These are phyloP conservation scores for Aulographum hederae DNA, from an alignment of 2,329 filamentous ascomycete species.

Conservation along the genomic window DNA sequence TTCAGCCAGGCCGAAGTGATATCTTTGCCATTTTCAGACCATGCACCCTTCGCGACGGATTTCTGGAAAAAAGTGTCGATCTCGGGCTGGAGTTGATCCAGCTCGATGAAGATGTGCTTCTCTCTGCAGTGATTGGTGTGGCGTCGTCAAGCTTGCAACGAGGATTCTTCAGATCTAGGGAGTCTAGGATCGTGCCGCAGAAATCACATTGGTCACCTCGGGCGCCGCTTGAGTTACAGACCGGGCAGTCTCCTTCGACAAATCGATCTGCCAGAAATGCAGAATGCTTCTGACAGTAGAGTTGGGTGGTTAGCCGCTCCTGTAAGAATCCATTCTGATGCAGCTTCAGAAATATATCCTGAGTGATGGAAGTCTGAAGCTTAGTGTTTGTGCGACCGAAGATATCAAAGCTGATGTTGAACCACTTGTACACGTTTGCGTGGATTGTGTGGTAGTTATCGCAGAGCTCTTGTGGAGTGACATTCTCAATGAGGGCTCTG, in stretches of 20 bases:
- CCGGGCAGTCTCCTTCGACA: conserved; percentile 61
- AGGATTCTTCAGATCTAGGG: conserved; percentile 52
- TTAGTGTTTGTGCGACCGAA: conserved; percentile 88
- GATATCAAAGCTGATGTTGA: conserved; percentile 84
- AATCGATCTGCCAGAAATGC: conserved; percentile 70
- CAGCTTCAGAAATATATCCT: conserved; percentile 78
- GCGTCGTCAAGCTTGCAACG: conserved; percentile 86
- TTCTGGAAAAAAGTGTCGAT: conserved; percentile 63
- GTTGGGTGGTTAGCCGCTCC: conserved; percentile 73
- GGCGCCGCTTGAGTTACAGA: conserved; percentile 39
- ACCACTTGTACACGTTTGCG: conserved; percentile 88
- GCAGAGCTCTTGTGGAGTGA: conserved; percentile 70
- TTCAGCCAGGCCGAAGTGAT: conserved; percentile 71
- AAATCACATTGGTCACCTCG: conserved; percentile 36
- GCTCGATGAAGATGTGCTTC: conserved; percentile 71
- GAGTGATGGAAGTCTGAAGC: conserved; percentile 81
- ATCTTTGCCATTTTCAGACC: conserved; percentile 55
- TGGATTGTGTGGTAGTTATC: conserved; percentile 85
- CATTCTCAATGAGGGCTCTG: conserved; percentile 74
- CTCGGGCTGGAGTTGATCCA: conserved; percentile 65
- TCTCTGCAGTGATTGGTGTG: conserved; percentile 59
- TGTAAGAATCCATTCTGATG: conserved; percentile 75
- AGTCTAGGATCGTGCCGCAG: conserved; percentile 29
- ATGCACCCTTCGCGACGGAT: conserved; percentile 56
- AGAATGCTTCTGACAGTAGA: conserved; percentile 49